Base-by-base conservation (phyloP, 2,329 filamentous ascomycete species). In the Pyrenochaeta sp. region DNA sequence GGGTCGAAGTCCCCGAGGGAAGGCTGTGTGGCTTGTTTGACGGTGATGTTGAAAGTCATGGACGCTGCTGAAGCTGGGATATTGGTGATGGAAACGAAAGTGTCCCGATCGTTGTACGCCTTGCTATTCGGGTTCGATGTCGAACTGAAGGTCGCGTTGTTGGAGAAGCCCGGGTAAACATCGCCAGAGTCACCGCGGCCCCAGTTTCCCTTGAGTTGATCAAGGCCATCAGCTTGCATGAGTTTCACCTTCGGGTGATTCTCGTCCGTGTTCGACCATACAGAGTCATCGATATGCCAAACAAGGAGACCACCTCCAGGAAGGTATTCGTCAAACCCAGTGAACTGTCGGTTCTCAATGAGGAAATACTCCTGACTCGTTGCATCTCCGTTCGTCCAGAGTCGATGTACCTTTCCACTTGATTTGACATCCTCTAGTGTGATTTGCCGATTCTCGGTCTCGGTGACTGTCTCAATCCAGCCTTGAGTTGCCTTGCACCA, bases 401-500 rank as follows among this genome's bases (percentile, higher is more conserved):
- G 45, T 9, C 60, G 48, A 21, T 55, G 57, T 6, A 48, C 29
- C 17, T 53, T 57, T 35, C 45, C 46, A 6, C 37, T 41, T 6
- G 31, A 22, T 26, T 60, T 62, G 3, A 61, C 53, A 22, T 64
- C 58, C 29, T 36, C 22, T 18, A 64, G 48, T 3, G 46, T 60
- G 27, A 64, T 42, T 18, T 48, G 29, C 20, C 44, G 55, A 31
- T 62, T 61, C 11, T 36, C 34, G 2, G 35, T 55, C 37, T 61
- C 52, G 3, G 28, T 35, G 2, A 51, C 28, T 2, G 37, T 48
- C 11, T 55, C 52, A 29, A 62, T 47, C 60, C 60, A 61, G 8
- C 35, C 44, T 35, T 61, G 58, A 13, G 44, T 59, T 7, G 43
- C 38, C 35, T 63, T 61, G 47, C 58, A 61, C 53, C 53, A 64